phyloP scores from a whole-genome alignment of 352 stramenopile genomes.

The Globisporangium iwayamae region DNA sequence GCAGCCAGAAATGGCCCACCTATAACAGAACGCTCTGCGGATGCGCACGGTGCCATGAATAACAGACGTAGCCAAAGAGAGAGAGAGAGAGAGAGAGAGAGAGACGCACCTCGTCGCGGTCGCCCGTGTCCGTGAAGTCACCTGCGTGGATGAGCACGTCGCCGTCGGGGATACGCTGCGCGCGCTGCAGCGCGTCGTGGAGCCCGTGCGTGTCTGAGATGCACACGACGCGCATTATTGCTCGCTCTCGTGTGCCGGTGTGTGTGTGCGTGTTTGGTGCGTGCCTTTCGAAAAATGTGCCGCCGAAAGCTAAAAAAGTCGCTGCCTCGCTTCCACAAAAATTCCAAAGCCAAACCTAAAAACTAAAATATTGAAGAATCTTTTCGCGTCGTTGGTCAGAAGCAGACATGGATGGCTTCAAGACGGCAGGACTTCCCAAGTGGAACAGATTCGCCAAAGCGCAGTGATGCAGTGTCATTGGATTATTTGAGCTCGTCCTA shows the following conservation, averaged over 20 bases:
- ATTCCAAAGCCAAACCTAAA: too few relatives aligned
- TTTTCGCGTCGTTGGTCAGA: too few relatives aligned
- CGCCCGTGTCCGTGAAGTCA: conserved; percentile 69
- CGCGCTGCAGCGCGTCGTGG: conserved; percentile 44
- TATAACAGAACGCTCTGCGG: background rate
- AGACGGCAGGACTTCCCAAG: too few relatives aligned
- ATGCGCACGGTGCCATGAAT: background rate
- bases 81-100: background rate
- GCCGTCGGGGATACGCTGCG: conserved; percentile 34
- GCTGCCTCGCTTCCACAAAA: too few relatives aligned
- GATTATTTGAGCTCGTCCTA: too few relatives aligned
- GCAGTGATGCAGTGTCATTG: too few relatives aligned
- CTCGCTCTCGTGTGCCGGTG: background rate
- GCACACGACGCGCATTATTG: conserved; percentile 32
- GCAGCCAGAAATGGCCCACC: background rate
- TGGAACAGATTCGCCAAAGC: too few relatives aligned
- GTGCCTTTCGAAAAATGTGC: too few relatives aligned
- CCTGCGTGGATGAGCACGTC: conserved; percentile 77
- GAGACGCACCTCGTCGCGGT: conserved; percentile 28
- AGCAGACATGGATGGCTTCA: too few relatives aligned
- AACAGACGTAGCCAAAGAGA: background rate
- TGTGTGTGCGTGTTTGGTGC: too few relatives aligned
- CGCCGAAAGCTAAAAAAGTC: too few relatives aligned
- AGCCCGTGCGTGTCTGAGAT: conserved; percentile 49
- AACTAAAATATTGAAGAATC: too few relatives aligned